Conservation (phyloP, 192 early-diverging fungal genomes). For the Piromyces finnis region DNA sequence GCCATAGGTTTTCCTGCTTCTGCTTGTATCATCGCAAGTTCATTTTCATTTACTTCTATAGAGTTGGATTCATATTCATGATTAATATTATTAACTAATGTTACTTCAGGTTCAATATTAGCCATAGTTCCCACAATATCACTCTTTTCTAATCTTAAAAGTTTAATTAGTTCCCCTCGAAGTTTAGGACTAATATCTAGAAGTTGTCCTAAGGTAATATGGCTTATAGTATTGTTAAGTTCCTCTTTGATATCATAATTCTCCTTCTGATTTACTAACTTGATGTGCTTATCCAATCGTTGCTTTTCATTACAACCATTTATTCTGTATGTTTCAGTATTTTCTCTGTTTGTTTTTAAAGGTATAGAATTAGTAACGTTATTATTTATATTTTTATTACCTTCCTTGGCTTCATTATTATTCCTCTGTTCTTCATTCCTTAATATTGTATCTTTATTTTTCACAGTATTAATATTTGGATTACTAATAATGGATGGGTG, state of each 20-base stretch:
- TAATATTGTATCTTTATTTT: no score
- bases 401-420: no score
- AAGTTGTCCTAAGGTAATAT: neutral
- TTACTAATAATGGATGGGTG: no score
- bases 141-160: neutral
- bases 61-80: neutral
- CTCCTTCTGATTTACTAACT: no score
- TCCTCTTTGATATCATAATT: neutral
- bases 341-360: no score
- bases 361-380: no score
- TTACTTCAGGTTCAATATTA: no score
- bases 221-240: neutral
- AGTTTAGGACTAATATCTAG: neutral
- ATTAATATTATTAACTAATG: neutral
- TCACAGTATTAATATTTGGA: no score
- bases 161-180: neutral
- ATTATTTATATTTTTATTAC: no score
- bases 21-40: neutral
- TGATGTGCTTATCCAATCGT: no score
- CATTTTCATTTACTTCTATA: neutral
- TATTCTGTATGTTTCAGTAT: neutral
- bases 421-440: no score
- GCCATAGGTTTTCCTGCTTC: neutral
- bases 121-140: neutral
- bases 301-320: neutral